These are phyloP conservation scores for Phytophthora brassicae DNA, from an alignment of 352 stramenopile species.

Conservation along the genomic window DNA sequence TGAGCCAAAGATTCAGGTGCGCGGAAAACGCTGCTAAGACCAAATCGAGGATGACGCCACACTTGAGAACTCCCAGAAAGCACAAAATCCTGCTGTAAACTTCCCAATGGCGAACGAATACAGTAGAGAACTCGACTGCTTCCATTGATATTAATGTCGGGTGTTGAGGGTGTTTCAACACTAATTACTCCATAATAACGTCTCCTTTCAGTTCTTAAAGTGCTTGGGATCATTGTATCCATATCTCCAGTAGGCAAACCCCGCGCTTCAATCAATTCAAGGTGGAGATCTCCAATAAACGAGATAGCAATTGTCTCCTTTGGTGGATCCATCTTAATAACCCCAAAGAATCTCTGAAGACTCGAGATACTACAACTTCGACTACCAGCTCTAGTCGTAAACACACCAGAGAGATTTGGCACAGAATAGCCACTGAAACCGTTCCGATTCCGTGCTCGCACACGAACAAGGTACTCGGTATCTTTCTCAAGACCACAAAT, in stretches of 20 bases:
- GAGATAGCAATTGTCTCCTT: conserved; percentile 21
- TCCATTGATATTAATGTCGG: conserved; percentile 11
- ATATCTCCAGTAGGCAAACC: conserved; percentile 7
- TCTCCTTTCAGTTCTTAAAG: background rate
- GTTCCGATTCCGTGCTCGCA: conserved; percentile 62
- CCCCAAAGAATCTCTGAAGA: conserved; percentile 33
- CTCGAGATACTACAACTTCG: conserved; percentile 18
- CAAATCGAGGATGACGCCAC: conserved; percentile 51
- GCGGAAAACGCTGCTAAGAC: conserved; percentile 39
- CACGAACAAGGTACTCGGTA: conserved; percentile 63
- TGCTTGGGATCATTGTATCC: background rate
- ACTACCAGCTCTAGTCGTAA: conserved; percentile 38
- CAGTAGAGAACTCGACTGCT: conserved; percentile 39
- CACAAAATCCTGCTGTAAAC: conserved; percentile 52
- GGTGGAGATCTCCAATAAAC: conserved; percentile 64
- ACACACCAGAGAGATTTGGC: conserved; percentile 45
- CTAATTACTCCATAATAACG: conserved; percentile 31
- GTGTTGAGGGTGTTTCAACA: conserved; percentile 29
- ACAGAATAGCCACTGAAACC: conserved; percentile 62
- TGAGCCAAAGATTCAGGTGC: conserved; percentile 45
- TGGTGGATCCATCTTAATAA: conserved; percentile 25
- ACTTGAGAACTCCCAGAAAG: conserved; percentile 45
- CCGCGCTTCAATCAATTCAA: conserved; percentile 61
- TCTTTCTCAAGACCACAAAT: conserved; percentile 51
- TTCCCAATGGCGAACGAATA: conserved; percentile 43